These are phyloP conservation scores for Malus sylvestris DNA, from an alignment of 306 rosid species.

Conservation along the genomic window DNA sequence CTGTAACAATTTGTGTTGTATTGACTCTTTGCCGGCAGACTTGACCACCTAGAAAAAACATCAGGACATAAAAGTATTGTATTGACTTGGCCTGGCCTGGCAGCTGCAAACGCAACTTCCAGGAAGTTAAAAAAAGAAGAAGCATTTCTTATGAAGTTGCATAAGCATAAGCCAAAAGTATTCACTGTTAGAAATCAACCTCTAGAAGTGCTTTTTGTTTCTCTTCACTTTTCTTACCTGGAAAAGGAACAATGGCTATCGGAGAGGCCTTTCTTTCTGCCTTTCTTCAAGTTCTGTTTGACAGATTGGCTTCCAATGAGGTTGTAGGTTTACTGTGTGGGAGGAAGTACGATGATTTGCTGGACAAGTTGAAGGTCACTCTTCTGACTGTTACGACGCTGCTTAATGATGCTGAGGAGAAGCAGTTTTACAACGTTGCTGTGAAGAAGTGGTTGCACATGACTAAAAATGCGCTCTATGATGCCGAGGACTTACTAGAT, in stretches of 20 bases:
- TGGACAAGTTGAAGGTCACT: slow-evolving; percentile 21
- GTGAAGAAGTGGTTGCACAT: slow-evolving; percentile 29
- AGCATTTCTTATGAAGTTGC: not conserved
- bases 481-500: slow-evolving; percentile 28
- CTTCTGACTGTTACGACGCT: slow-evolving; percentile 17
- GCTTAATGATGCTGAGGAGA: slow-evolving; percentile 29
- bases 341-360: slow-evolving; percentile 13
- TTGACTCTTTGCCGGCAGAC: too few relatives aligned
- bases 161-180: not conserved
- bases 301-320: slow-evolving; percentile 30
- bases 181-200: too few relatives aligned
- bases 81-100: too few relatives aligned
- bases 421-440: slow-evolving; percentile 20
- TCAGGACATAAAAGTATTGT: too few relatives aligned
- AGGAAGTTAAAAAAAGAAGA: too few relatives aligned
- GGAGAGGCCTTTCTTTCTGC: slow-evolving; percentile 34
- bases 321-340: slow-evolving; percentile 8
- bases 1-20: too few relatives aligned
- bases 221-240: not conserved
- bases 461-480: slow-evolving; percentile 24
- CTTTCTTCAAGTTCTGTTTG: slow-evolving; percentile 26
- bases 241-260: slow-evolving; percentile 12
- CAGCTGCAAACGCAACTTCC: too few relatives aligned
- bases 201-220: not conserved
- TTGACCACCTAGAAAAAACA: too few relatives aligned